Evolutionary conservation across 306 rosid species (phyloP), one percentile per base, ranked within the genome.

Genomic region (Mimosa bimucronata): DNA sequence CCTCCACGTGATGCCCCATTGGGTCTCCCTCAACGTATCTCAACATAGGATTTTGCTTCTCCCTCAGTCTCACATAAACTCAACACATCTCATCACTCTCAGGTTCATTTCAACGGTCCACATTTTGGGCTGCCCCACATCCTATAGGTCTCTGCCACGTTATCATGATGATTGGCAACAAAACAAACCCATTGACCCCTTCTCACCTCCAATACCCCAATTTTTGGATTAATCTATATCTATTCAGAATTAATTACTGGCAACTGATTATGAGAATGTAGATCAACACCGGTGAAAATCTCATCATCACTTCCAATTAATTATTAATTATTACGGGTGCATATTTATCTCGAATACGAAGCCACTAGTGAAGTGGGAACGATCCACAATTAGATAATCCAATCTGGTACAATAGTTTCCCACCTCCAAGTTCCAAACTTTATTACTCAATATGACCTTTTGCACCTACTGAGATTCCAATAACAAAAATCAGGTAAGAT

Each of bases 1-100:
- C 87, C 74, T 85, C 97, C 95, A 91, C 97, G 98, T 94, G 97
- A 90, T 81, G 76, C 53, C 80, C 90, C 94, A 83, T 77, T 89
- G 92, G 86, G 84, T 86, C 74, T 80, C 88, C 74, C 84, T 80
- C 90, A 25, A 12, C 77, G 77, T 44, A 88, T 92, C 94, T 87
- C 71, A 82, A 78, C 83, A 77, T 86, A 83, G 85, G 88, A 90
- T 84, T 88, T 90, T 83, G 55, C 50, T 82, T 80, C 25, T 71
- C 83, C 79, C 83, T 88, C 92, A 74, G 83, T 79, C 83, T 77
- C 44, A 34, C 45, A 53, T 1, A 52, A 55, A 2, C 23, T 13
- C n/a, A 28, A 61, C 21, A 46, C 45, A 66, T 67, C 50, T n/a
- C 38, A 73, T 66, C 58, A 40, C 0, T 21, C 80, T 77, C 53